A percentile compares a stretch with the other conserved stretches of the same genome.
Conservation (phyloP, 208 protist species). For the Acanthamoeba lugdunensis region DNA sequence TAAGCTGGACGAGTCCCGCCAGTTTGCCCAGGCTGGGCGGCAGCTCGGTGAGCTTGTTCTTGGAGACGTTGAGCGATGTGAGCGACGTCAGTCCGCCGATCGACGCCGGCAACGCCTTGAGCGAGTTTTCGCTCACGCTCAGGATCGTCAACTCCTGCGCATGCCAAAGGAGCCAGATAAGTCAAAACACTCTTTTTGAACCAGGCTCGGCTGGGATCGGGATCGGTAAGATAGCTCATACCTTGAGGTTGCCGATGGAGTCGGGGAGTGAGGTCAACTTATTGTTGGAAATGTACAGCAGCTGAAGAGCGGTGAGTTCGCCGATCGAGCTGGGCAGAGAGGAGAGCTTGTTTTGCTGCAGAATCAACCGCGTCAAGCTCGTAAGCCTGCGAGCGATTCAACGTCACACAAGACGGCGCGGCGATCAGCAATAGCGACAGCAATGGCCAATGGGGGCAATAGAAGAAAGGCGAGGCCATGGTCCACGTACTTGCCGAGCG, state of each 20-base stretch:
- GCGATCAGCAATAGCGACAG: too few relatives aligned
- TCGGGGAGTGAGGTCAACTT: conserved; percentile 22
- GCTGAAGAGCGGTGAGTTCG: conserved; percentile 45
- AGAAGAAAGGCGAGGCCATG: not conserved
- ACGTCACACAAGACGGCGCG: too few relatives aligned
- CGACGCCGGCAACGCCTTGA: not conserved
- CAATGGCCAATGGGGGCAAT: too few relatives aligned
- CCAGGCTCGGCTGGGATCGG: too few relatives aligned
- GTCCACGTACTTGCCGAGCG: conserved; percentile 39
- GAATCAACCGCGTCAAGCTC: conserved; percentile 15
- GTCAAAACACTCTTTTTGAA: too few relatives aligned
- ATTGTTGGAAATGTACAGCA: conserved; percentile 56
- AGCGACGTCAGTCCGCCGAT: conserved; percentile 51
- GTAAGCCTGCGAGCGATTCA: not conserved
- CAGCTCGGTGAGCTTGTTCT: conserved; percentile 65
- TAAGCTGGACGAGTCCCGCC: conserved; percentile 16
- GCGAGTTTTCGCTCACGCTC: conserved; percentile 50
- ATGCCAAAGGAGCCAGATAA: too few relatives aligned
- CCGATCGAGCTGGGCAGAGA: conserved; percentile 47
- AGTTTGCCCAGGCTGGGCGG: conserved; percentile 51
- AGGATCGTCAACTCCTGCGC: conserved; percentile 56
- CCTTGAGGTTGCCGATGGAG: conserved; percentile 60
- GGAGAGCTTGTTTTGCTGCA: conserved; percentile 62
- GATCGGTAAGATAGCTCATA: not conserved
- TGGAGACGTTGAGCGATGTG: conserved; percentile 20